phyloP scores from a whole-genome alignment of 495 filamentous ascomycete genomes.

The Trichoderma erinaceum region DNA sequence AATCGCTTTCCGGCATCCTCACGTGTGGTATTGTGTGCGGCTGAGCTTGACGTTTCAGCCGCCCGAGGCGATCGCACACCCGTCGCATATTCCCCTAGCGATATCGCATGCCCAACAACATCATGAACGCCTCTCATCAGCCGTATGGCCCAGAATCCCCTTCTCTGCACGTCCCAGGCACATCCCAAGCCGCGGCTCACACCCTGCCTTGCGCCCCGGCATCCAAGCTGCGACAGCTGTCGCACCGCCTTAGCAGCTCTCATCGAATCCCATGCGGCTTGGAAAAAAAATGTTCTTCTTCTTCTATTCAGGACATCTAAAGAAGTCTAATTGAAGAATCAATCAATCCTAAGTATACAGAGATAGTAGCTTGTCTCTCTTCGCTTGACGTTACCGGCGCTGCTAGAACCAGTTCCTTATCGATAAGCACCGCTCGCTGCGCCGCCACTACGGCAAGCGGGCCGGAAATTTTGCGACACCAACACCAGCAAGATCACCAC shows the following conservation, averaged over 20 bases:
- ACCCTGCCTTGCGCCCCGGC: not conserved
- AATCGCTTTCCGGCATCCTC: not conserved
- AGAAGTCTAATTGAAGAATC: not conserved
- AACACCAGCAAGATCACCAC: slow-evolving; percentile 22
- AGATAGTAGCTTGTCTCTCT: not conserved
- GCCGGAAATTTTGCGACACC: slow-evolving; percentile 13
- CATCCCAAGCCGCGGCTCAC: not conserved
- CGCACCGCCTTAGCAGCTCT: slow-evolving; percentile 7
- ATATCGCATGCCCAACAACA: slow-evolving; percentile 6
- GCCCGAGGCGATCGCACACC: not conserved
- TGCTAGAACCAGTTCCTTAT: not conserved
- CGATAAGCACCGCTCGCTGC: not conserved
- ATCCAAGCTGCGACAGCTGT: slow-evolving; percentile 7
- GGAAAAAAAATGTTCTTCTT: not conserved
- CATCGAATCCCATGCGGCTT: slow-evolving; percentile 4
- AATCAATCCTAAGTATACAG: not conserved
- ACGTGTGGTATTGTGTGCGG: not conserved
- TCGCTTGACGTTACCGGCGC: not conserved
- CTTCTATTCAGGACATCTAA: not conserved
- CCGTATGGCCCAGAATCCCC: not conserved
- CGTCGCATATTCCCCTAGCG: not conserved
- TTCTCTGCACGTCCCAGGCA: not conserved
- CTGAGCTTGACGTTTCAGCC: not conserved
- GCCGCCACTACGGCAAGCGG: slow-evolving; percentile 11
- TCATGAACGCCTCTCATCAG: slow-evolving; percentile 9